Evolutionary conservation across 352 stramenopile species (phyloP), one percentile per base, ranked within the genome.

Genomic region (Globisporangium splendens): DNA sequence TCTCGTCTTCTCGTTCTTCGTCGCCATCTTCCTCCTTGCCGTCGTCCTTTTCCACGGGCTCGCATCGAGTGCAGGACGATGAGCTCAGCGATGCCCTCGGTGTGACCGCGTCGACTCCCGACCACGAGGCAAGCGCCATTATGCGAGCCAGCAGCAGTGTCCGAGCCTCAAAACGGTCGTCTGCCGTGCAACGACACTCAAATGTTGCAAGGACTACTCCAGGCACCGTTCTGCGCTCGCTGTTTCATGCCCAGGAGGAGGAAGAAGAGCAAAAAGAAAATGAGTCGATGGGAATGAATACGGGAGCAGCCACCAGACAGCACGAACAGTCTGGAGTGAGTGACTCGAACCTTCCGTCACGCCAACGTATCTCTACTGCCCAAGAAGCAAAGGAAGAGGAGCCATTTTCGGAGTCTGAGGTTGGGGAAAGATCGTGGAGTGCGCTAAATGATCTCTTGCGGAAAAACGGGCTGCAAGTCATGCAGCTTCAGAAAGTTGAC

Each of bases 1-100:
- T 84, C 72, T 73, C 66, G 5, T 72, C 71, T 0, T 51, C 44
- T 15, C 46, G 59, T 21, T 50, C 63, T 2, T 53, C 55, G 33
- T 50, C 20, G 10, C 39, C 56, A 33, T 62, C 60, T 1, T 56
- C 50, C 14, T 62, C 62, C 4, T 65, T 55, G 8, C 44, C 50
- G 11, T 70, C 54, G 8, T 56, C 56, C 12, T 18, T 46, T 13
- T 24, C 46, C 8, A 68, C 56, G 0, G 52, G 41, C 18, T 66
- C 69, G 3, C 65, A 20, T 47, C 72, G 55, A 14, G 46, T 61
- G 5, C 56, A 71, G 31, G 81, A 91, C 43, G 63, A 86, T 17
- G 81, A 91, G 35, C 52, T 91, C 22, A 89, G 66, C 12, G 69
- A 86, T 31, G 81, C 78, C 0, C 47, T 91, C 33, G 81, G 81